A percentile compares a stretch with the other conserved stretches of the same genome.
These are phyloP conservation scores for Fusarium phyllophilum DNA, from an alignment of 2,329 filamentous ascomycete species.

Conservation along the genomic window DNA sequence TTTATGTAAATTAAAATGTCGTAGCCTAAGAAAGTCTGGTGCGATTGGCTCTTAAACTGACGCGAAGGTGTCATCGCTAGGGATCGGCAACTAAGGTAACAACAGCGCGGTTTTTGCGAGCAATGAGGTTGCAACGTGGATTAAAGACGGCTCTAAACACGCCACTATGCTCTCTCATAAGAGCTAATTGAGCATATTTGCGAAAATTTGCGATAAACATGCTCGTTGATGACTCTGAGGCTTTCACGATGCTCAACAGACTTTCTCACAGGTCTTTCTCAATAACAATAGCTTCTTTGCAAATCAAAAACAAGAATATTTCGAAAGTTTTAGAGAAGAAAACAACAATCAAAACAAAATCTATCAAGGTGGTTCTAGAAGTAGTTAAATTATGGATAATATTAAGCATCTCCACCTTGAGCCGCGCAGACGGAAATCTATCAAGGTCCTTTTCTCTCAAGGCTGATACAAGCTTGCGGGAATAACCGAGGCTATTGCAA, in stretches of 20 bases:
- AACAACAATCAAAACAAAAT: no score
- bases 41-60: neutral
- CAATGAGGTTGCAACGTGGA: neutral
- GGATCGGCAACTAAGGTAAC: neutral
- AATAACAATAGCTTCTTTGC: neutral
- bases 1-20: neutral
- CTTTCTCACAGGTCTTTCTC: neutral
- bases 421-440: neutral
- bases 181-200: conserved; percentile 13
- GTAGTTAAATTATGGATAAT: neutral
- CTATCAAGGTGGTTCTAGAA: conserved; percentile 19
- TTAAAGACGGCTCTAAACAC: neutral
- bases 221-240: neutral
- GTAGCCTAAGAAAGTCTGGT: neutral
- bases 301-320: neutral
- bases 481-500: neutral
- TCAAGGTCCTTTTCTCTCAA: conserved; percentile 15
- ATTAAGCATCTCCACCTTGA: neutral
- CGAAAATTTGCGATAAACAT: neutral
- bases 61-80: neutral
- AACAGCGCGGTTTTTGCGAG: neutral
- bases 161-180: neutral
- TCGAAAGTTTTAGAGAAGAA: rapidly evolving
- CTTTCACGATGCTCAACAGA: neutral
- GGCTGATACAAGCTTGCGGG: neutral